phyloP scores from a whole-genome alignment of 441 rosid genomes.

The Dalechampia spathulata region DNA sequence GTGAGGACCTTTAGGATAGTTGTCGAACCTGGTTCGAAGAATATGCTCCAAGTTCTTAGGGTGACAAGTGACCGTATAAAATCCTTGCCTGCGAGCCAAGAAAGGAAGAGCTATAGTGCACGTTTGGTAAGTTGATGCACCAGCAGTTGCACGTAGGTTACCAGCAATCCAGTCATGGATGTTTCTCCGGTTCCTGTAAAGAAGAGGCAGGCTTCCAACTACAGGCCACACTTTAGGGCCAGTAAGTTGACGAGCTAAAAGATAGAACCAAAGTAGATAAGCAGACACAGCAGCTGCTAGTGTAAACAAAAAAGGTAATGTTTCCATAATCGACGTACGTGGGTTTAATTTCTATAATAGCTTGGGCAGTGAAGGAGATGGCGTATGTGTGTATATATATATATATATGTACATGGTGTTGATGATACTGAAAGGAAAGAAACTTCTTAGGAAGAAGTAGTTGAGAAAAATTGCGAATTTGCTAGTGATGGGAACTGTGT shows the following conservation, averaged over 20 bases:
- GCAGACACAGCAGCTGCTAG: slow-evolving; percentile 31
- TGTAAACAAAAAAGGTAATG: slow-evolving; percentile 21
- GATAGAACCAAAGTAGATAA: slow-evolving; percentile 73
- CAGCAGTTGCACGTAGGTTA: slow-evolving; percentile 64
- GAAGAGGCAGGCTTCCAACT: slow-evolving; percentile 64
- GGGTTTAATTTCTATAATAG: too few relatives aligned
- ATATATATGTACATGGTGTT: slow-evolving; percentile 15
- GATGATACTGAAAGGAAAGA: slow-evolving; percentile 16
- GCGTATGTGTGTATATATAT: neutral
- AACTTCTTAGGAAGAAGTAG: slow-evolving; percentile 47
- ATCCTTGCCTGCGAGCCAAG: slow-evolving; percentile 67
- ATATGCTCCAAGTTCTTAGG: slow-evolving; percentile 87
- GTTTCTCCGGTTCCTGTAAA: slow-evolving; percentile 48
- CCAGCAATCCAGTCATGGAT: slow-evolving; percentile 82
- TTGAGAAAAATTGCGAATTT: slow-evolving; percentile 28
- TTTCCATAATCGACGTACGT: slow-evolving; percentile 31
- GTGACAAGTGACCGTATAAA: slow-evolving; percentile 86
- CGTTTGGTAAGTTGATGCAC: slow-evolving; percentile 71
- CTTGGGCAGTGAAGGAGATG: slow-evolving; percentile 3
- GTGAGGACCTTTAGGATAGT: slow-evolving; percentile 84
- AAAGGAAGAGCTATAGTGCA: slow-evolving; percentile 69
- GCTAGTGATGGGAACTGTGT: slow-evolving; percentile 20
- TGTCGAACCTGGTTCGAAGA: slow-evolving; percentile 74
- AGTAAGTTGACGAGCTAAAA: slow-evolving; percentile 50
- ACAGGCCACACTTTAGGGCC: slow-evolving; percentile 72